Evolutionary conservation across 495 filamentous ascomycete genomes (phyloP).

Genomic region (Aspergillus panamensis): DNA sequence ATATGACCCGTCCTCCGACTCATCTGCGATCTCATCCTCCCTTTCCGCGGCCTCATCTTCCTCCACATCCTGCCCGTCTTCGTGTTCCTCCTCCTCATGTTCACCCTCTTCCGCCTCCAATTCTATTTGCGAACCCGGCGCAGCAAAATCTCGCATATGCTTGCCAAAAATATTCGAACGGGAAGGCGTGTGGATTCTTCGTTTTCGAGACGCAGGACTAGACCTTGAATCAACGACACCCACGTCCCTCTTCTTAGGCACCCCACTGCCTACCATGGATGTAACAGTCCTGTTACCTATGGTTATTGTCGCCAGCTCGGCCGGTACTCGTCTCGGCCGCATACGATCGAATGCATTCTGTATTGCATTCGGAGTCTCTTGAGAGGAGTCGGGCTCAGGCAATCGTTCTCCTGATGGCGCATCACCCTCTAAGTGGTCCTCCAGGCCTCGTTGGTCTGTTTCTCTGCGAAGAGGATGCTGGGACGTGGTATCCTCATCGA

Average conservation of each 20-base stretch:
- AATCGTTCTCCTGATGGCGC: background rate
- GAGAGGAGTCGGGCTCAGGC: slow-evolving; percentile 16
- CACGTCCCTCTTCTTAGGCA: slow-evolving; percentile 37
- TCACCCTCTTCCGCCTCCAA: slow-evolving; percentile 26
- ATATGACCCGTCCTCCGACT: slow-evolving; percentile 13
- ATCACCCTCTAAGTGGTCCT: slow-evolving; percentile 3
- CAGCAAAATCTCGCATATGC: slow-evolving; percentile 69
- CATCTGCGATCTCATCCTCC: slow-evolving; percentile 15
- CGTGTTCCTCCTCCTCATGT: slow-evolving; percentile 26
- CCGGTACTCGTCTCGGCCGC: slow-evolving; percentile 58
- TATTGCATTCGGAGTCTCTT: slow-evolving; percentile 46
- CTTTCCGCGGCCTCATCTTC: slow-evolving; percentile 28
- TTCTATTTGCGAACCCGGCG: slow-evolving; percentile 54
- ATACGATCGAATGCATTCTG: slow-evolving; percentile 66
- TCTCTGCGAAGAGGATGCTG: background rate
- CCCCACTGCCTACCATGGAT: slow-evolving; percentile 52
- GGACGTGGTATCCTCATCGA: background rate
- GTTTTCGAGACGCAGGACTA: slow-evolving; percentile 25
- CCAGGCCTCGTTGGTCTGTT: background rate
- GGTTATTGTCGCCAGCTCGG: slow-evolving; percentile 83
- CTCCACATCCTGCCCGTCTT: slow-evolving; percentile 32
- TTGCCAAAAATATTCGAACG: slow-evolving; percentile 56
- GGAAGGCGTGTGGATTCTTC: slow-evolving; percentile 42
- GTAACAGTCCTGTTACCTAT: slow-evolving; percentile 77
- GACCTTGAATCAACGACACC: slow-evolving; percentile 18